These are phyloP conservation scores for Cryptococcus sp. DNA, from an alignment of 1,284 basidiomycete species.

Conservation along the genomic window DNA sequence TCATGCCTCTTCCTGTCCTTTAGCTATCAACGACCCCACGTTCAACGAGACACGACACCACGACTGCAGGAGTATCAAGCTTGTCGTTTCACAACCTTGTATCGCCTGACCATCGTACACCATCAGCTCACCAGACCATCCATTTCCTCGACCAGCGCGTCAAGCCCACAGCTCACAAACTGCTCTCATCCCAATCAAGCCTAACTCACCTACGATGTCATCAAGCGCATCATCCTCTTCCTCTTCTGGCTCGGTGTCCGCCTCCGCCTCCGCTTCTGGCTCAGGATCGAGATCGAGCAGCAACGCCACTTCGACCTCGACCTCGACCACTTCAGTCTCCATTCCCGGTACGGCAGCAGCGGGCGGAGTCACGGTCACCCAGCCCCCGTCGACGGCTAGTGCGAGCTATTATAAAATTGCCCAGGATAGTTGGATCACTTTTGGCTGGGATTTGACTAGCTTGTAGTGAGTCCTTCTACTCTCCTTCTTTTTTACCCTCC, in stretches of 20 bases:
- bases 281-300: constrained; percentile 5
- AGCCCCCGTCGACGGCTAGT: constrained; percentile 71
- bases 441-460: constrained; percentile 87
- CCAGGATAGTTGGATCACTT: constrained; percentile 70
- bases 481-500: too few species aligned
- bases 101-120: too few species aligned
- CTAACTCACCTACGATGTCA: too few species aligned
- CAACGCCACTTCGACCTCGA: constrained; percentile 3
- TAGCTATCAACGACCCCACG: too few species aligned
- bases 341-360: constrained; percentile 51
- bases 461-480: constrained; percentile 56
- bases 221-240: constrained; percentile 21
- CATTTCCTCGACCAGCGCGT: too few species aligned
- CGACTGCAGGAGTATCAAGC: too few species aligned
- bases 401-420: constrained; percentile 90
- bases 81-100: too few species aligned
- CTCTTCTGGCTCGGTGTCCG: constrained; percentile 18
- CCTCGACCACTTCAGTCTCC: constrained; percentile 29
- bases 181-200: neutral
- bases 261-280: constrained; percentile 8
- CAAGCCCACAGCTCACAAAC: too few species aligned
- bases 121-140: too few species aligned
- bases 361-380: constrained; percentile 53
- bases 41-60: too few species aligned
- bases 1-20: too few species aligned